Evolutionary conservation across 495 filamentous ascomycete genomes (phyloP), one percentile per base, ranked within the genome.

Genomic region (Aspergillus avenaceus): DNA sequence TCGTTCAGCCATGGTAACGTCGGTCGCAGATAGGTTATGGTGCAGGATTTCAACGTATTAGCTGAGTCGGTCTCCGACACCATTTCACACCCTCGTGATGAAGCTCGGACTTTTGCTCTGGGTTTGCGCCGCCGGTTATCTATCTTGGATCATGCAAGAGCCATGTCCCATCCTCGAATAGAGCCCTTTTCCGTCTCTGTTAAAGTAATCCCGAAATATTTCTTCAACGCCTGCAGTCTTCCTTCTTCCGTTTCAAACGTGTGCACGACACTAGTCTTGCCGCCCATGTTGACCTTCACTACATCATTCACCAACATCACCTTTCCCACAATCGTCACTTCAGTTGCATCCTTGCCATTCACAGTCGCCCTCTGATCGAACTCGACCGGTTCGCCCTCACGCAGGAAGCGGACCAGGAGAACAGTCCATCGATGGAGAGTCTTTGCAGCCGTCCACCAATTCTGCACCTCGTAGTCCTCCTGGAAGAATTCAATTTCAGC

Each of bases 401-500:
- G 59, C 23, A 87, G 43, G 55, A 85, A 84, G 64, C 72, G 78
- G n/a, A 81, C 73, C 25, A 74, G 73, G 27, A 85, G 57, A 8
- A 84, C 59, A 36, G 61, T 72, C 14, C 61, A 50, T 21, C 73
- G 76, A 58, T 83, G 76, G n/a, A 76, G 73, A 7, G 64, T 73
- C 37, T 68, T 62, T 48, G 60, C 63, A 61, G 73, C 78, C 4
- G 74, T 77, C 52, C 53, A 75, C 47, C 76, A 76, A 65, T 84
- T 89, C 65, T 90, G 84, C 11, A 85, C 68, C 31, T 79, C 78
- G 60, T 79, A 88, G 53, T 88, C 86, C 31, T 66, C 60, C 41
- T 75, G 78, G 22, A 80, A 64, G 43, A 83, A 87, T 65, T 85
- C 87, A 16, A 78, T 52, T 52, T 82, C 74, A 3, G 70, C 66